A percentile compares a stretch with the other conserved stretches of the same genome.
These are phyloP conservation scores for Elsinoe perseae DNA, from an alignment of 2,329 filamentous ascomycete genomes.

Conservation along the genomic window DNA sequence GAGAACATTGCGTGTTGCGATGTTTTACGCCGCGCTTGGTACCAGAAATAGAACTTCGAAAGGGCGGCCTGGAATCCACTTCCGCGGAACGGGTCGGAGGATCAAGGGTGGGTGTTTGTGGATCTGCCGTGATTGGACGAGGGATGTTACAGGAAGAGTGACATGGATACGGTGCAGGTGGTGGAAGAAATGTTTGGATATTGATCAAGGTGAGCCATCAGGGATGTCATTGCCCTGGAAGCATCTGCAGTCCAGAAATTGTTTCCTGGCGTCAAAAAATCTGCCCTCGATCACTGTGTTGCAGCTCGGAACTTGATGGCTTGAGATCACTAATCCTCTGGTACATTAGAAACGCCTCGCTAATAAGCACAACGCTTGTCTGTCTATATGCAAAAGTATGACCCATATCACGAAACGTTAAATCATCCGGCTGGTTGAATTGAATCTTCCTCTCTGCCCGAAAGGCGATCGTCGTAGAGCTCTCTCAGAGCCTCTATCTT, in stretches of 20 bases:
- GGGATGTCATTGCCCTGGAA: not conserved
- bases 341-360: not conserved
- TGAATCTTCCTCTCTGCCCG: not conserved
- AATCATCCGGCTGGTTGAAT: not conserved
- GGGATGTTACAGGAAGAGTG: too few species aligned
- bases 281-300: not conserved
- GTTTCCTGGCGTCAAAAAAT: not conserved
- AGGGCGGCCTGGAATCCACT: not conserved
- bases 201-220: too few species aligned
- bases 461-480: conserved; percentile 2
- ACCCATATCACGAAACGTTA: not conserved
- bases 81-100: not conserved
- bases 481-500: conserved; percentile 8
- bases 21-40: not conserved
- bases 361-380: not conserved
- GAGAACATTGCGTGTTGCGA: not conserved
- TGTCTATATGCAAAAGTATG: not conserved
- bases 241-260: not conserved
- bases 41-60: not conserved
- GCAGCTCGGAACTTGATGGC: not conserved
- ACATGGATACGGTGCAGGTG: too few species aligned
- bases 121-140: not conserved
- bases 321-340: not conserved
- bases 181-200: too few species aligned
- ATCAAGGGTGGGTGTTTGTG: not conserved